Evolutionary conservation across 2,329 filamentous ascomycete genomes (phyloP).

Genomic region (Fusarium subglutinans): DNA sequence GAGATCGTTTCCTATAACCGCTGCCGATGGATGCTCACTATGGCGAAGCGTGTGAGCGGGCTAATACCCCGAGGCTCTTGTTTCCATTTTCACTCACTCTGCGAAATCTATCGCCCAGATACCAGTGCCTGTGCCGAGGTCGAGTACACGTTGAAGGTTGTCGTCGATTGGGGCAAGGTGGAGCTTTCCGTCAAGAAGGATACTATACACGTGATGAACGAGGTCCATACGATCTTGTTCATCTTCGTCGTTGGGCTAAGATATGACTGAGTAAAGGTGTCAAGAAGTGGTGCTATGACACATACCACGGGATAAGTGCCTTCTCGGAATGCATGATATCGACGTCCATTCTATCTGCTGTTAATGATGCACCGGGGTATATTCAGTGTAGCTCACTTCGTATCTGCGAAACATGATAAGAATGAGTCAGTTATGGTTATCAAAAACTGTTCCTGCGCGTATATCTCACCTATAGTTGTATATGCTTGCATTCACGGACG

Average conservation of each 20-base stretch:
- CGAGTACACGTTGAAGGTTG: slow-evolving; percentile 11
- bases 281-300: fast-evolving
- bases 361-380: background rate
- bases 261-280: background rate
- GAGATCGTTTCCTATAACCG: slow-evolving; percentile 20
- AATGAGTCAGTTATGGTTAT: fast-evolving
- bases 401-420: background rate
- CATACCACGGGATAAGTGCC: slow-evolving; percentile 18
- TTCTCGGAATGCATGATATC: slow-evolving; percentile 28
- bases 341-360: background rate
- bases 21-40: slow-evolving; percentile 18
- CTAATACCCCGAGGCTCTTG: background rate
- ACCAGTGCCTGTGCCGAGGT: slow-evolving; percentile 27
- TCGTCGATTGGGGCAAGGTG: slow-evolving; percentile 12
- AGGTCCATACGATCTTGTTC: slow-evolving; percentile 28
- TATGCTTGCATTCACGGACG: slow-evolving; percentile 26
- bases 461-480: slow-evolving; percentile 10
- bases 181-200: slow-evolving; percentile 17
- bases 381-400: background rate
- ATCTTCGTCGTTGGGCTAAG: slow-evolving; percentile 25
- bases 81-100: background rate
- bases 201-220: slow-evolving; percentile 25
- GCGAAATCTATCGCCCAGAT: slow-evolving; percentile 31
- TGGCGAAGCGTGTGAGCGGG: background rate
- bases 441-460: fast-evolving